These are phyloP conservation scores for Calonectria hongkongensis DNA, from an alignment of 2,329 filamentous ascomycete species.

Conservation along the genomic window DNA sequence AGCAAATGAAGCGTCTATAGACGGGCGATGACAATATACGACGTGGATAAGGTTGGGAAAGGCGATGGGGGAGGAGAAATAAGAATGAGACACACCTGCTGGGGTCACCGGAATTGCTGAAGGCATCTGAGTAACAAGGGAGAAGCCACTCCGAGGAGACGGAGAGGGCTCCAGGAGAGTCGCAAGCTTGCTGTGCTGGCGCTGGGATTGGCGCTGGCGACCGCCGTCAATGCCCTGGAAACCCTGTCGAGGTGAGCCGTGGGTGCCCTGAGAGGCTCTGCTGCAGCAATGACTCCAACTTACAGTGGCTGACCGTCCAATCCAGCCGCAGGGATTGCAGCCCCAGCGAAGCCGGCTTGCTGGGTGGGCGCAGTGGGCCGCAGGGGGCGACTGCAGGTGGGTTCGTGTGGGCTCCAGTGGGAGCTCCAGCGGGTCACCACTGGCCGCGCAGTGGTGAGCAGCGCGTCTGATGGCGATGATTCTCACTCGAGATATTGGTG, in stretches of 20 bases:
- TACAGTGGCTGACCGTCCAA: conserved; percentile 49
- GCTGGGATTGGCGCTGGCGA: conserved; percentile 25
- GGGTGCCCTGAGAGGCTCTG: conserved; percentile 26
- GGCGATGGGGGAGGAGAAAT: conserved; percentile 31
- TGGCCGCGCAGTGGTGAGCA: conserved; percentile 30
- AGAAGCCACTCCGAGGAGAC: conserved; percentile 43
- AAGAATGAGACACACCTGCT: conserved; percentile 51
- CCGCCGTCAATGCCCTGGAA: conserved; percentile 34
- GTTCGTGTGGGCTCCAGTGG: conserved; percentile 40
- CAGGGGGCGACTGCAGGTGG: conserved; percentile 47
- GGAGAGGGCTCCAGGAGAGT: conserved; percentile 42
- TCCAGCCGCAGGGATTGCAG: conserved; percentile 46
- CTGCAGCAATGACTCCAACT: conserved; percentile 34
- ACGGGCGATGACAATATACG: conserved; percentile 29
- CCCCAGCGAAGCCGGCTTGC: conserved; percentile 51
- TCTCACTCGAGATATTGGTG: conserved; percentile 28
- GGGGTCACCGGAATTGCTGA: conserved; percentile 55
- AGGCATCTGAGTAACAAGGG: conserved; percentile 55
- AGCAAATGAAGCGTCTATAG: conserved; percentile 46
- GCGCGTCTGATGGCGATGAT: conserved; percentile 17
- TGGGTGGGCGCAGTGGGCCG: conserved; percentile 52
- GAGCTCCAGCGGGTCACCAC: conserved; percentile 43
- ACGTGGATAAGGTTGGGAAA: conserved; percentile 37
- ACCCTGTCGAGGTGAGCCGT: conserved; percentile 30
- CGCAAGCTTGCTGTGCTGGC: conserved; percentile 38